Base-by-base conservation (phyloP, 2,329 filamentous ascomycete species). In the Botryotinia convoluta region DNA sequence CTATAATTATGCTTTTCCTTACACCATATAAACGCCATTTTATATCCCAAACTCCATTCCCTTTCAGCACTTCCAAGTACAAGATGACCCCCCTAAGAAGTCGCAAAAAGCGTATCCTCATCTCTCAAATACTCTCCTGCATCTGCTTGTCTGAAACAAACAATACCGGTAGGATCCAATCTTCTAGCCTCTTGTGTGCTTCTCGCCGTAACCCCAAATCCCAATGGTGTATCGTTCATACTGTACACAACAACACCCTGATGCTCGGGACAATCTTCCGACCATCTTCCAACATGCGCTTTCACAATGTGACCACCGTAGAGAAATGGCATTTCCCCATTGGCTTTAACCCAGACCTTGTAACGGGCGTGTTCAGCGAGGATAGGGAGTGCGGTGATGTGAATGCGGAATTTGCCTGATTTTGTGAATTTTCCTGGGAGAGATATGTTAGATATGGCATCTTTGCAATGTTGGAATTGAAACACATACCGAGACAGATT, bases 321-420 rank as follows among this genome's bases (percentile, higher is more conserved):
- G 64, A 99, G 85, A 82, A 97, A 98, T 1, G 96, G 95, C 94
- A 98, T 97, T 80, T 97, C 95, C 77, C 96, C 96, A 84, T 98
- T 98, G 74, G 91, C 89, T 84, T 97, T 97, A 78, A 99, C 91
- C 94, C 95, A 98, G 78, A 98, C 91, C 89, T 98, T 98, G 85
- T 97, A 97, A 74, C 96, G 88, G 62, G 95, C 95, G 82, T 98
- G 94, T 77, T 93, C 92, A 73, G 95, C 93, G 77, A 99, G 92
- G 76, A 98, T 89, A 76, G 94, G 92, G 74, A 99, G 87, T 29
- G 78, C 93, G 1, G 95, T 98, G 81, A 98, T 93, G 85, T 98
- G 95, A 72, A 99, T 87, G 71, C 95, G 87, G 85, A 99, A 98
- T 83, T 98, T 98, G 76, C 94, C 94, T 7, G 94, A 93, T 86